Conservation (phyloP, 2,329 filamentous ascomycete species). For the Hymenoscyphus occultus region DNA sequence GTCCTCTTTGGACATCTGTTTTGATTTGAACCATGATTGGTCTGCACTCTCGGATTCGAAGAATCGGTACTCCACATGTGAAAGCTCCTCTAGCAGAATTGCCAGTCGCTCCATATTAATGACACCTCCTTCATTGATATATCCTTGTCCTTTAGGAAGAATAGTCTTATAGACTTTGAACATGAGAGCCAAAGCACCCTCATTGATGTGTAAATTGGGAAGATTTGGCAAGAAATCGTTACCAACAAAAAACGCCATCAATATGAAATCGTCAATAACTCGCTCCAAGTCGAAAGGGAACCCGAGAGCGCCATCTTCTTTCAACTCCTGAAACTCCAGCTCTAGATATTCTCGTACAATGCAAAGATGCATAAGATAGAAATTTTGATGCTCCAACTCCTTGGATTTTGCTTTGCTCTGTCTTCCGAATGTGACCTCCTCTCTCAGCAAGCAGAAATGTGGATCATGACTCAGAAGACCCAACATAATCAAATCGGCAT, state of each 20-base stretch:
- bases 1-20: slow-evolving; percentile 69
- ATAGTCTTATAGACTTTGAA: slow-evolving; percentile 94
- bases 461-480: slow-evolving; percentile 95
- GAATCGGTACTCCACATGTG: slow-evolving; percentile 84
- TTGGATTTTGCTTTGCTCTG: slow-evolving; percentile 85
- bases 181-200: slow-evolving; percentile 94
- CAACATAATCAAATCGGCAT: slow-evolving; percentile 98
- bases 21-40: slow-evolving; percentile 87
- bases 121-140: slow-evolving; percentile 91
- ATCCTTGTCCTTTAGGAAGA: slow-evolving; percentile 82
- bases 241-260: slow-evolving; percentile 99
- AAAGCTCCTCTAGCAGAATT: slow-evolving; percentile 76
- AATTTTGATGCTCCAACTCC: slow-evolving; percentile 97
- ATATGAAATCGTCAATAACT: slow-evolving; percentile 97
- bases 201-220: slow-evolving; percentile 95
- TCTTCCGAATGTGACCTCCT: slow-evolving; percentile 96
- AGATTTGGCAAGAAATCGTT: slow-evolving; percentile 99
- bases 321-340: slow-evolving; percentile 91
- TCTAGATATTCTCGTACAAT: slow-evolving; percentile 97
- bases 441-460: slow-evolving; percentile 93
- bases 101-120: slow-evolving; percentile 83
- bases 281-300: slow-evolving; percentile 92
- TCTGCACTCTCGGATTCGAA: slow-evolving; percentile 90
- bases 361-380: slow-evolving; percentile 94
- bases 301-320: slow-evolving; percentile 65